These are phyloP conservation scores for Sambucus nigra DNA, from an alignment of 129 eudicot genomes.

Conservation along the genomic window DNA sequence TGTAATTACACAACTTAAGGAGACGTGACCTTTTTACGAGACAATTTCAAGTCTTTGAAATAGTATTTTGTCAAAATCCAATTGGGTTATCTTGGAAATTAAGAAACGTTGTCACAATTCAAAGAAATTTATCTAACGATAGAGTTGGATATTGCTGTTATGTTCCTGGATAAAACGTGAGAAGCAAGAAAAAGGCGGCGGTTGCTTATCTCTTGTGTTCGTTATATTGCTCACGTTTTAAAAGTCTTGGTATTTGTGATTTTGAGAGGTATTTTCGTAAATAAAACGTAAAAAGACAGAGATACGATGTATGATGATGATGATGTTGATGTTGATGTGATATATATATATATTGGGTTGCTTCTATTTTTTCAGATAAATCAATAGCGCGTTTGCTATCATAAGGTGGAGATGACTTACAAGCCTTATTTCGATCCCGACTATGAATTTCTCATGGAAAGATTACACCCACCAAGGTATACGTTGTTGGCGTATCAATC, in stretches of 20 bases:
- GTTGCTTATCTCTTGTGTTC: background rate
- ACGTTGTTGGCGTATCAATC: background rate
- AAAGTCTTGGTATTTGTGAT: background rate
- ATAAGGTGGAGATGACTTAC: constrained; percentile 50
- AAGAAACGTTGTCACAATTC: background rate
- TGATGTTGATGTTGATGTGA: background rate
- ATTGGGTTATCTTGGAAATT: background rate
- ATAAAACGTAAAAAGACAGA: background rate
- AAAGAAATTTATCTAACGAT: background rate
- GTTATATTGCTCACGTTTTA: background rate
- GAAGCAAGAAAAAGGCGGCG: background rate
- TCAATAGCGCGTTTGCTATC: background rate
- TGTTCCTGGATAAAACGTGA: background rate
- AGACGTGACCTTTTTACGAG: no score
- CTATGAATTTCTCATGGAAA: constrained; percentile 48
- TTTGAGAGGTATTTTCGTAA: background rate
- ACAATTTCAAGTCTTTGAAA: no score
- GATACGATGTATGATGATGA: background rate
- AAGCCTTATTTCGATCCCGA: constrained; percentile 54
- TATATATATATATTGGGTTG: background rate
- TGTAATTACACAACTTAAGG: no score
- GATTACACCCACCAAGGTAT: constrained; percentile 82
- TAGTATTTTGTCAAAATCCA: no score
- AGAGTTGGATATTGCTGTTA: background rate
- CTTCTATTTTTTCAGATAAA: constrained; percentile 1